Base-by-base conservation (phyloP, 1,139 yeast genomes). In the Zhuliangozyma blackwelliae region DNA sequence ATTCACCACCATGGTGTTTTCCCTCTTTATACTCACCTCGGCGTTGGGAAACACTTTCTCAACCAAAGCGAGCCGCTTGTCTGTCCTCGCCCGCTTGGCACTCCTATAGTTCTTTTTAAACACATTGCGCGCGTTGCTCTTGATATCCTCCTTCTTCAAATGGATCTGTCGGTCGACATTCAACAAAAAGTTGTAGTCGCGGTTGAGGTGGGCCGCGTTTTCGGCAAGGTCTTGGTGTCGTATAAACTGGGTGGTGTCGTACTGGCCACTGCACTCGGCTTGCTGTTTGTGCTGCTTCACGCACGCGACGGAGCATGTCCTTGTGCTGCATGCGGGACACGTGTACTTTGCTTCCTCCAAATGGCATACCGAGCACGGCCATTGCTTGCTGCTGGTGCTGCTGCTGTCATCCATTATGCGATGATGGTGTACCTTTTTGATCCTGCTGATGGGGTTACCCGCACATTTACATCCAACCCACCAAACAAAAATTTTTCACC, bases 181-280 rank as follows among this genome's bases (percentile, higher is more conserved):
- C 41, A 77, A 67, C 28, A 90, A 61, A 52, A 86, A 87, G 53
- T 87, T 84, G 56, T 89, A 90, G 56, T 90, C 97, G 41, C 97
- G 62, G 52, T 89, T 88, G 9, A 89, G 76, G 32, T 79, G 61
- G 9, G 51, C 40, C 21, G 59, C 50, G 31, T 55, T 51, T 16
- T 55, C 46, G 7, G 59, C 44, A 5, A 77, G 47, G 6, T 69
- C 68, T 28, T 67, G 65, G 42, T 71, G 62, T 2, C 75, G 49
- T 1, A 85, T 63, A 53, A 79, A 88, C 38, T 65, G 64, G 1
- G 88, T 68, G 25, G 75, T 77, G 51, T 84, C 88, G 25, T 79
- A 72, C 25, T 54, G 47, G 0, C 97, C 97, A 7, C 78, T 60
- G 54, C 97, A 90, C 25, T 69, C 68, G 9, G 73, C 64, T 40